phyloP scores from a whole-genome alignment of 371 early-diverging fungal genomes.

The Mortierella sp. region DNA sequence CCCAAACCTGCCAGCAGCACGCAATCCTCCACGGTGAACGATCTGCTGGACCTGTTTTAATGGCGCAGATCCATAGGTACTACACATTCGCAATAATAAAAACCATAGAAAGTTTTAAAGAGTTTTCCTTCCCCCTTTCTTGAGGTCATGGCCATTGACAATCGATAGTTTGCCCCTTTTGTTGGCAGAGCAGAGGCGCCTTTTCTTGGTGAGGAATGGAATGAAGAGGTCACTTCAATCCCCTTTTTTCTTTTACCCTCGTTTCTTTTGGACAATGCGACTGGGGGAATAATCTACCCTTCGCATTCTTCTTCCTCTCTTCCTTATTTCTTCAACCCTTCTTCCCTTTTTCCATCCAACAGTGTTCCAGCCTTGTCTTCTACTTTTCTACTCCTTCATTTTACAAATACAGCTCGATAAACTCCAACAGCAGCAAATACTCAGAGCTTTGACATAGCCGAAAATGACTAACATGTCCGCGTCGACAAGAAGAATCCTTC shows the following conservation, averaged over 20 bases:
- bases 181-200: neutral
- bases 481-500: neutral
- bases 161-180: neutral
- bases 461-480: neutral
- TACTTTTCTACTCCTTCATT: neutral
- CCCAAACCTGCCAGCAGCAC: constrained; percentile 4
- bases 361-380: neutral
- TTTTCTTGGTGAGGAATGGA: constrained; percentile 13
- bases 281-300: neutral
- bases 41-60: constrained; percentile 44
- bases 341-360: neutral
- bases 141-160: neutral
- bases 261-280: neutral
- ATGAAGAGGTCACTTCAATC: constrained; percentile 1
- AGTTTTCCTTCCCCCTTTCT: neutral
- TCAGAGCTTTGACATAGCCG: neutral
- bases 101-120: neutral
- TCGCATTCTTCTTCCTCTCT: no score
- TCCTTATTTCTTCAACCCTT: no score
- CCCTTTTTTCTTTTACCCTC: neutral
- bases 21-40: constrained; percentile 42
- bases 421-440: neutral
- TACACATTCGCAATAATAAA: neutral
- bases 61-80: no score
- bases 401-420: neutral